These are phyloP conservation scores for Pythium insidiosum DNA, from an alignment of 352 stramenopile species.

Conservation along the genomic window DNA sequence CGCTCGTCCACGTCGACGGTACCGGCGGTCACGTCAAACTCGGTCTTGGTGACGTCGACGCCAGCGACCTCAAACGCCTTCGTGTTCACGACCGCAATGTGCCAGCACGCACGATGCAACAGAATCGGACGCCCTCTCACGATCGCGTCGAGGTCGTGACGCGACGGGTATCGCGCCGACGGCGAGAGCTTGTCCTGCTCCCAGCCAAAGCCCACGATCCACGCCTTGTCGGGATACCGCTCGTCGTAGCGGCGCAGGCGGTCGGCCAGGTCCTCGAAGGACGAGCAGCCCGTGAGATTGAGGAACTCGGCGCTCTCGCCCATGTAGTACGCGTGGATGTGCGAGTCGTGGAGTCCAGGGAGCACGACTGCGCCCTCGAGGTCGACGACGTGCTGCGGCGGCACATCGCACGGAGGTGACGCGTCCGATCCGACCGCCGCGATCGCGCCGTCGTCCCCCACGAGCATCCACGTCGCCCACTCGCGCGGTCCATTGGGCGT, in stretches of 20 bases:
- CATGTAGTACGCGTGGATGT: conserved; percentile 84
- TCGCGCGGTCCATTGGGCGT: not conserved
- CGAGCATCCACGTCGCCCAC: conserved; percentile 51
- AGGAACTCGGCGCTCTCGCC: conserved; percentile 82
- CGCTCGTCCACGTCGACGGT: conserved; percentile 58
- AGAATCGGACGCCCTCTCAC: conserved; percentile 59
- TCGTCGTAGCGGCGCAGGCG: conserved; percentile 49
- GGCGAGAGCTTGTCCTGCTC: conserved; percentile 73
- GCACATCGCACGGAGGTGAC: no score
- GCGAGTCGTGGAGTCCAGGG: conserved; percentile 81
- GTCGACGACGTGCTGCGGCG: conserved; percentile 43
- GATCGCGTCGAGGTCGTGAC: conserved; percentile 71
- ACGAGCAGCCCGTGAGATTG: conserved; percentile 62
- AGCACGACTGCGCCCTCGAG: conserved; percentile 57
- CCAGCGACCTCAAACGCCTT: conserved; percentile 69
- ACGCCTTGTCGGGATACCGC: conserved; percentile 56
- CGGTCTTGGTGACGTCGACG: conserved; percentile 27
- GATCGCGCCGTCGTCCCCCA: conserved; percentile 39
- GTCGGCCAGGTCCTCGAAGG: conserved; percentile 59
- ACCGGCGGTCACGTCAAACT: conserved; percentile 27
- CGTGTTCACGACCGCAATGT: conserved; percentile 84
- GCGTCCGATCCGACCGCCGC: conserved; percentile 21
- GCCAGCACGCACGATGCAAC: conserved; percentile 86
- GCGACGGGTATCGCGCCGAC: conserved; percentile 52
- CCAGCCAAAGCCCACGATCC: conserved; percentile 82